These are phyloP conservation scores for Neurospora discreta DNA, from an alignment of 495 filamentous ascomycete genomes.

Conservation along the genomic window DNA sequence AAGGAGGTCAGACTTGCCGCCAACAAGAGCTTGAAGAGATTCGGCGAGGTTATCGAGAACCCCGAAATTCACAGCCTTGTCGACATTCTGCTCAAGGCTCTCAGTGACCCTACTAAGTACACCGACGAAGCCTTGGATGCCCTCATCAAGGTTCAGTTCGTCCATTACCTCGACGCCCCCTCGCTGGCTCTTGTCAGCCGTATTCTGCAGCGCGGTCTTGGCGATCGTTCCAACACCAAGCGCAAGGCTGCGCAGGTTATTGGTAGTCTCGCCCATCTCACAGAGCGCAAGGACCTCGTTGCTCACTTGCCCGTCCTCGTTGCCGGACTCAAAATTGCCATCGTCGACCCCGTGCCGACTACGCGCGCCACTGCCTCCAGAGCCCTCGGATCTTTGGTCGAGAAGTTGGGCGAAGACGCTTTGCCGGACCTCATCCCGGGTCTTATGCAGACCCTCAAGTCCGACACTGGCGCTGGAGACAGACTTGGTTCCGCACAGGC, in stretches of 20 bases:
- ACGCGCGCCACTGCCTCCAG: conserved; percentile 96
- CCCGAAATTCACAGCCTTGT: conserved; percentile 90
- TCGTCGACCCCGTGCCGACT: conserved; percentile 90
- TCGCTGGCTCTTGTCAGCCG: conserved; percentile 89
- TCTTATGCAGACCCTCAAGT: conserved; percentile 94
- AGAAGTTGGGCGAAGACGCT: conserved; percentile 95
- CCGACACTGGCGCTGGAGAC: conserved; percentile 91
- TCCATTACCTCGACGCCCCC: conserved; percentile 92
- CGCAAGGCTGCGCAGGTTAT: conserved; percentile 94
- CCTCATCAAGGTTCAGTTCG: conserved; percentile 89
- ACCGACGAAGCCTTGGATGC: conserved; percentile 91
- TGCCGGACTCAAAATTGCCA: conserved; percentile 74
- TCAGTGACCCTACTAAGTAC: conserved; percentile 95
- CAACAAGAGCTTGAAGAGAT: conserved; percentile 90
- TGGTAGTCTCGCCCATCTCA: conserved; percentile 91
- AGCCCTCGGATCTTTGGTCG: conserved; percentile 84
- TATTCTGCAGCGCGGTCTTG: conserved; percentile 85
- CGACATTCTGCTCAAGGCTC: conserved; percentile 81
- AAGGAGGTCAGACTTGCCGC: conserved; percentile 89
- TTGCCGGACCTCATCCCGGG: conserved; percentile 94
- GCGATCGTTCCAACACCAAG: conserved; percentile 86
- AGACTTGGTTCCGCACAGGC: conserved; percentile 92
- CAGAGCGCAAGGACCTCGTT: conserved; percentile 87
- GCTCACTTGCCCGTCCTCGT: conserved; percentile 88
- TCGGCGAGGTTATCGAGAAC: conserved; percentile 96